phyloP scores from a whole-genome alignment of 2,329 filamentous ascomycete genomes.

The Cladophialophora exuberans region DNA sequence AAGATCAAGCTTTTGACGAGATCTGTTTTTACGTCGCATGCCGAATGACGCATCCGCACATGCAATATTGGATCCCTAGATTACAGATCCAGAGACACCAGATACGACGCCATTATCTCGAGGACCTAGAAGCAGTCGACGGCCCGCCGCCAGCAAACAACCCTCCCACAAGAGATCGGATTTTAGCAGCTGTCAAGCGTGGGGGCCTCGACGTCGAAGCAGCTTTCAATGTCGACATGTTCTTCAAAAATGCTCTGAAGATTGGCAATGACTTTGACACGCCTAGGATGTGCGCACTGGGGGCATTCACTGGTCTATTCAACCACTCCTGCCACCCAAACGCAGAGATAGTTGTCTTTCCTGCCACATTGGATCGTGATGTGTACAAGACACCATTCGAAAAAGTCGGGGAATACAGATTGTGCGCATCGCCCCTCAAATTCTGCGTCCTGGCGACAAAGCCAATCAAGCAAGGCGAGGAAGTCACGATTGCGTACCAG shows the following conservation, averaged over 20 bases:
- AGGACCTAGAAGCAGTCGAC: no score
- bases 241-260: neutral
- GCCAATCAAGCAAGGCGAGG: conserved; percentile 32
- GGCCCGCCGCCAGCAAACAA: no score
- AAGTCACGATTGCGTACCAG: conserved; percentile 35
- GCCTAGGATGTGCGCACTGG: neutral
- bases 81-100: neutral
- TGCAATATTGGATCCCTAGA: neutral
- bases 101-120: no score
- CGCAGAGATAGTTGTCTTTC: neutral
- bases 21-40: neutral
- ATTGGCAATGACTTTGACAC: neutral
- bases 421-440: neutral
- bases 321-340: conserved; percentile 21
- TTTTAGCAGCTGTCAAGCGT: no score
- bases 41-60: neutral
- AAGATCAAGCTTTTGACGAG: neutral
- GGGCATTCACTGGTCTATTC: conserved; percentile 9
- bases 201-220: no score
- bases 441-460: conserved; percentile 10
- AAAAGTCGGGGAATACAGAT: neutral
- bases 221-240: no score
- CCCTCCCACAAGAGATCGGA: no score
- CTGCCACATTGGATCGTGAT: neutral
- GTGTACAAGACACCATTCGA: no score